phyloP scores from a whole-genome alignment of 176 grass and related monocot genomes.

The Juncus inflexus region DNA sequence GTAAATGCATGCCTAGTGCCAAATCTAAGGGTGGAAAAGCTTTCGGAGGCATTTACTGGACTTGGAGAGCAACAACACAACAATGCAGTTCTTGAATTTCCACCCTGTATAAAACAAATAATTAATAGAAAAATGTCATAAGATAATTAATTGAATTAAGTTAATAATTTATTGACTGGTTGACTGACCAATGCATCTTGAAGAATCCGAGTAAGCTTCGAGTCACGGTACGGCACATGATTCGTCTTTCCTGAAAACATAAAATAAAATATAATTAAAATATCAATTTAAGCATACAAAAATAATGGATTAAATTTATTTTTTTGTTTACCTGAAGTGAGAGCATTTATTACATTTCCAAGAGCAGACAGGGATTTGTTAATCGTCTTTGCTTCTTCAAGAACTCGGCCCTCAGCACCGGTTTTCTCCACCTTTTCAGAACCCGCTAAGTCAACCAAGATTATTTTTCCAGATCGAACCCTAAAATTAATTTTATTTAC shows the following conservation, averaged over 20 bases:
- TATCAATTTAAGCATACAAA: conserved; percentile 10
- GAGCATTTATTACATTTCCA: conserved; percentile 89
- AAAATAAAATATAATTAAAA: conserved; percentile 21
- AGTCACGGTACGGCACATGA: conserved; percentile 83
- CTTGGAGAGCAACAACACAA: conserved; percentile 92
- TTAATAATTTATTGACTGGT: too few species aligned
- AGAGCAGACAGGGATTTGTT: conserved; percentile 89
- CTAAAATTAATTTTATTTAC: conserved; percentile 31
- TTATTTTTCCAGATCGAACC: conserved; percentile 62
- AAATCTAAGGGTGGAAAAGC: conserved; percentile 77
- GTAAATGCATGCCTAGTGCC: conserved; percentile 58
- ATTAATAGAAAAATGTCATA: background rate
- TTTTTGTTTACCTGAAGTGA: conserved; percentile 57
- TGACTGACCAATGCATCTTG: conserved; percentile 82
- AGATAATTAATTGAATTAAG: too few species aligned
- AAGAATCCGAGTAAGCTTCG: conserved; percentile 88
- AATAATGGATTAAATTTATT: conserved; percentile 5
- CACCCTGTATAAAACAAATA: conserved; percentile 45
- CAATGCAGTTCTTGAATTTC: conserved; percentile 71
- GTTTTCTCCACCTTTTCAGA: conserved; percentile 91
- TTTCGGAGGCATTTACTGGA: conserved; percentile 60
- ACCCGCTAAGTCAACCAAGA: conserved; percentile 90
- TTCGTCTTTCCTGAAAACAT: conserved; percentile 60
- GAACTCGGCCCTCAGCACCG: conserved; percentile 69
- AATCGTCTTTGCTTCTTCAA: conserved; percentile 88